Conservation (phyloP, 345 rosid species). For the Salix exigua region DNA sequence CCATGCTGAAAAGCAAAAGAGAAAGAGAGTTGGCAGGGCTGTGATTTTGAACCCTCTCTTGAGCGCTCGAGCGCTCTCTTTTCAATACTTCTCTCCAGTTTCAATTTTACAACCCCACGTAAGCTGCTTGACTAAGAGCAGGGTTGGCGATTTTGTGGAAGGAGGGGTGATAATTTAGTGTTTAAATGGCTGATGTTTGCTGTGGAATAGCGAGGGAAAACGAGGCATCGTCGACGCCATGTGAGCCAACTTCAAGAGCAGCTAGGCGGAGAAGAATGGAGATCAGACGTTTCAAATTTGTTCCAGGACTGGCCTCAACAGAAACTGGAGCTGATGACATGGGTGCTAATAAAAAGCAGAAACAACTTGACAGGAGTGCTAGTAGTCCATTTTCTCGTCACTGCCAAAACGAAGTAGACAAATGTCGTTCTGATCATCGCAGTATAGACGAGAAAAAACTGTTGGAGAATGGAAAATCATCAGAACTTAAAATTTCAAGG, state of each 20-base stretch:
- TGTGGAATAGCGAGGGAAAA: constrained; percentile 48
- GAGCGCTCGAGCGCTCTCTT: background rate
- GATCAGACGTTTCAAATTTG: constrained; percentile 49
- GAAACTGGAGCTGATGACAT: background rate
- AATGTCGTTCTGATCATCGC: background rate
- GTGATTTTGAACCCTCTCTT: background rate
- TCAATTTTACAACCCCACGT: background rate
- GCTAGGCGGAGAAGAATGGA: constrained; percentile 70
- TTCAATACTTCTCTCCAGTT: background rate
- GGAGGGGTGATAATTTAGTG: background rate
- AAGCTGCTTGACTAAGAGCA: background rate
- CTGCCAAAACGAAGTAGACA: constrained; percentile 17
- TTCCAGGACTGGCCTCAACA: constrained; percentile 22
- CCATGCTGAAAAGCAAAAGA: background rate
- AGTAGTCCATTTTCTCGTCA: constrained; percentile 21
- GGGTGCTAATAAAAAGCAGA: constrained; percentile 35
- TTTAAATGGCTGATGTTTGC: constrained; percentile 58
- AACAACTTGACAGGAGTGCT: constrained; percentile 17
- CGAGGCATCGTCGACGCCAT: constrained; percentile 20
- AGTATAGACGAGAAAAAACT: background rate
- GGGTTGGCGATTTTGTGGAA: background rate
- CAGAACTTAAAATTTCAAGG: background rate
- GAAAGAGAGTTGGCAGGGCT: background rate
- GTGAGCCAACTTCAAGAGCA: constrained; percentile 39
- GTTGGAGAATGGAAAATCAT: constrained; percentile 8